Base-by-base conservation (phyloP, 164 flowering plant species). In the Stephania yunnanensis region DNA sequence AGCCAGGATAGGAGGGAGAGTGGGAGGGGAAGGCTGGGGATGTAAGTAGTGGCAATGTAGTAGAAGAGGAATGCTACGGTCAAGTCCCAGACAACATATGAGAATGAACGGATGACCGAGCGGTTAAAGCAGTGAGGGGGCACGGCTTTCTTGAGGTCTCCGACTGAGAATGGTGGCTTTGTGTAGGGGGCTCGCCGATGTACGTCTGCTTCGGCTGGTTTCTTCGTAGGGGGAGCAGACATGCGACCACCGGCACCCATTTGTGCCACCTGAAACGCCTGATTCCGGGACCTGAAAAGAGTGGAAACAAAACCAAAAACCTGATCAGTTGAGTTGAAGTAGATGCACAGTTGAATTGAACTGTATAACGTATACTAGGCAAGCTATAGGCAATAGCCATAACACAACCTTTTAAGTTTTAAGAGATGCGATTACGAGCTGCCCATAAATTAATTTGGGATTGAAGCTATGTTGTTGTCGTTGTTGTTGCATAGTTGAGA, bases 51-150 rank as follows among this genome's bases (percentile, higher is more conserved):
- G 63, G 94, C 91, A 48, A 84, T 9, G 70, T 84, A 86, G 75
- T 85, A 90, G 52, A 91, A 71, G 80, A 86, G 5, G 44, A 77
- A 84, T 75, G 82, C 87, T n/a, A 87, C 78, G 75, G 80, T 48
- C 6, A 93, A 84, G 83, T 91, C 97, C 15, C 67, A 78, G 55
- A 81, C 84, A 2, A 91, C 87, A 61, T 90, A 91, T 69, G 95
- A 88, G 82, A 89, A 90, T 13, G 96, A 93, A 61, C 82, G 90
- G 66, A 83, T 83, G 48, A 89, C 80, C 8, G 96, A 93, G 52
- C 97, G 91, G 64, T 86, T 58, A 86, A 93, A 93, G 74, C 96
- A 93, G 76, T 89, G 96, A 42, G 96, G 90, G 10, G 97, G 97
- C 64, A 91, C 87, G 79, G 92, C 93, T 74, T 87, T 91, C 86